phyloP scores from a whole-genome alignment of 2,329 filamentous ascomycete genomes.

The Fusarium udum region DNA sequence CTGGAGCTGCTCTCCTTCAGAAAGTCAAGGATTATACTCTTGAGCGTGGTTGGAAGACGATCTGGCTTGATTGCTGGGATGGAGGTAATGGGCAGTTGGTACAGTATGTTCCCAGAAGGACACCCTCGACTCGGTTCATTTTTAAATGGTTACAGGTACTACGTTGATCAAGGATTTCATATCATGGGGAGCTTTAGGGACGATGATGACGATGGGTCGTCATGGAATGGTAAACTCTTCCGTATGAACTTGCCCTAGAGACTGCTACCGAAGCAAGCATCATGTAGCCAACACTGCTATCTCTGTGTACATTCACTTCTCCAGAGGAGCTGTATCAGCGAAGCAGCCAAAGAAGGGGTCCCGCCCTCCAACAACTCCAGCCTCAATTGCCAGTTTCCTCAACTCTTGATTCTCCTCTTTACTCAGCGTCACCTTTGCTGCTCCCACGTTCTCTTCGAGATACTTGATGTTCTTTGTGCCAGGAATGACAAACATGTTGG shows the following conservation, averaged over 20 bases:
- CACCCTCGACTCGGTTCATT: background rate
- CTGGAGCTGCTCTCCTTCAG: slow-evolving; percentile 23
- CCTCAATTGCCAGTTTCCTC: slow-evolving; percentile 42
- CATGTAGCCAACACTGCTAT: background rate
- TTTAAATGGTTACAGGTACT: slow-evolving; percentile 33
- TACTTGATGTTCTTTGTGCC: slow-evolving; percentile 60
- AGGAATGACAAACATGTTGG: slow-evolving; percentile 68
- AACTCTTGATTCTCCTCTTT: slow-evolving; percentile 49
- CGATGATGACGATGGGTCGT: background rate
- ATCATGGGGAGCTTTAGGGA: slow-evolving; percentile 21
- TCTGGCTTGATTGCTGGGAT: slow-evolving; percentile 45
- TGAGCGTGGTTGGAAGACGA: slow-evolving; percentile 19
- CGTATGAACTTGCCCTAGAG: slow-evolving; percentile 25
- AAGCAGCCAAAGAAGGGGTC: slow-evolving; percentile 34
- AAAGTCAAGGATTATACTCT: slow-evolving; percentile 30
- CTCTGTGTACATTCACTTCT: background rate
- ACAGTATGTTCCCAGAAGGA: slow-evolving; percentile 15
- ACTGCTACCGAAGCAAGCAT: background rate
- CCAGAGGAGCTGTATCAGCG: slow-evolving; percentile 29
- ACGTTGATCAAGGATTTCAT: slow-evolving; percentile 28
- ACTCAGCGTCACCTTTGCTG: slow-evolving; percentile 46
- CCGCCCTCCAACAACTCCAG: slow-evolving; percentile 42
- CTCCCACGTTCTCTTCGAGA: slow-evolving; percentile 57
- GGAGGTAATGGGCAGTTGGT: slow-evolving; percentile 39
- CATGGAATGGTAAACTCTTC: slow-evolving; percentile 32